Evolutionary conservation across 352 stramenopile species (phyloP).

Genomic region (Phytophthora syringae): DNA sequence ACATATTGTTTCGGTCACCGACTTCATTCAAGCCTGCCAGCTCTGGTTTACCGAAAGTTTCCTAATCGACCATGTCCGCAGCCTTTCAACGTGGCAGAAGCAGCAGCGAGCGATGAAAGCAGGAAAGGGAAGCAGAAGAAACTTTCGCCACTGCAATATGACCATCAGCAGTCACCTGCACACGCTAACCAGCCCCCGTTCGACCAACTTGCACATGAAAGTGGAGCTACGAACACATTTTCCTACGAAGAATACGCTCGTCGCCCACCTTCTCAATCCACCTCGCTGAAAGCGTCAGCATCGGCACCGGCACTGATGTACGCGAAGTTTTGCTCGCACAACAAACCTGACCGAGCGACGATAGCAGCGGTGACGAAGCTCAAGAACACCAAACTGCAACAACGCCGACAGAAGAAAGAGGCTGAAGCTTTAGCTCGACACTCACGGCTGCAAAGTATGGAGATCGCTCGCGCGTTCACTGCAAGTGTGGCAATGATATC

Average conservation of each 20-base stretch:
- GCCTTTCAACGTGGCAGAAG: conserved; percentile 29
- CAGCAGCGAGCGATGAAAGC: conserved; percentile 27
- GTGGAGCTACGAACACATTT: conserved; percentile 50
- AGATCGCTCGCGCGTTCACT: conserved; percentile 67
- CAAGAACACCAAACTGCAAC: conserved; percentile 35
- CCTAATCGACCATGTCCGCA: conserved; percentile 46
- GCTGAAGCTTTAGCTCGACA: conserved; percentile 35
- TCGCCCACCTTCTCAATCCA: conserved; percentile 27
- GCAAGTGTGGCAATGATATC: conserved; percentile 81
- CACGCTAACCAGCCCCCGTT: conserved; percentile 46
- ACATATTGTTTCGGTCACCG: conserved; percentile 39
- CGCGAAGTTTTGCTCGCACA: conserved; percentile 32
- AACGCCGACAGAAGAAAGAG: conserved; percentile 42
- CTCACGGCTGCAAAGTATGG: conserved; percentile 41
- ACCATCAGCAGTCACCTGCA: conserved; percentile 18
- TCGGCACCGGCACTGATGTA: conserved; percentile 37
- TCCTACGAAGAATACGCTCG: conserved; percentile 52
- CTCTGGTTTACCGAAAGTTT: conserved; percentile 62
- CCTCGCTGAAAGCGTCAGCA: conserved; percentile 16
- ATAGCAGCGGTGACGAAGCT: conserved; percentile 40
- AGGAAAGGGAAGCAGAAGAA: conserved; percentile 19
- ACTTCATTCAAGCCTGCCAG: conserved; percentile 53
- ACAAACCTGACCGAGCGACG: conserved; percentile 22
- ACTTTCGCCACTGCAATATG: conserved; percentile 20
- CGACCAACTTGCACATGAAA: conserved; percentile 44